phyloP scores from a whole-genome alignment of 495 filamentous ascomycete genomes.

The Daldinia bambusicola region DNA sequence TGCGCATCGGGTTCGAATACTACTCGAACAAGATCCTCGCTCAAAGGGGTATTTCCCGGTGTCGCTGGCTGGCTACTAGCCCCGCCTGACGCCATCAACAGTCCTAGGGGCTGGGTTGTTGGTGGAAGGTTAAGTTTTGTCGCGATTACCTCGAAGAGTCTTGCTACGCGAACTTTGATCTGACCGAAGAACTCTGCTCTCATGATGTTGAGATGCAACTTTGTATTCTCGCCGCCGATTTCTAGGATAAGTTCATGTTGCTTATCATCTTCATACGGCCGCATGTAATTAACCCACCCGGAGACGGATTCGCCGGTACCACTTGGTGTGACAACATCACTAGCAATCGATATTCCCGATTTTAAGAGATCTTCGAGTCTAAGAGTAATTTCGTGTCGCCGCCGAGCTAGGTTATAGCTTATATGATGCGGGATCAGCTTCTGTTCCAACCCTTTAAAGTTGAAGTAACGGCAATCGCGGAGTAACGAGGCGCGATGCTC shows the following conservation, averaged over 20 bases:
- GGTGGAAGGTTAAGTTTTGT: slow-evolving; percentile 80
- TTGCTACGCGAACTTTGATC: slow-evolving; percentile 72
- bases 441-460: slow-evolving; percentile 91
- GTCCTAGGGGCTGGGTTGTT: slow-evolving; percentile 70
- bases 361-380: slow-evolving; percentile 86
- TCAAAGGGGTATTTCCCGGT: slow-evolving; percentile 75
- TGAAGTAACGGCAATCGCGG: slow-evolving; percentile 90
- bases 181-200: slow-evolving; percentile 78
- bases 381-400: slow-evolving; percentile 79
- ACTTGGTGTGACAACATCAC: slow-evolving; percentile 52
- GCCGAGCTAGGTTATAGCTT: slow-evolving; percentile 74
- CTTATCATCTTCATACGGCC: slow-evolving; percentile 82
- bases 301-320: slow-evolving; percentile 48
- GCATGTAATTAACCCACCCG: slow-evolving; percentile 79
- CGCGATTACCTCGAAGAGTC: slow-evolving; percentile 80
- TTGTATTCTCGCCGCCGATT: slow-evolving; percentile 73
- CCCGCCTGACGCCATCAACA: slow-evolving; percentile 69
- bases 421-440: slow-evolving; percentile 82
- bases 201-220: slow-evolving; percentile 64
- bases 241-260: slow-evolving; percentile 82
- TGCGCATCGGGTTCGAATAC: slow-evolving; percentile 72
- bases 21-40: slow-evolving; percentile 76
- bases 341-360: slow-evolving; percentile 75
- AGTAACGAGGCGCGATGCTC: slow-evolving; percentile 82
- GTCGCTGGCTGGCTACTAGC: slow-evolving; percentile 65